phyloP scores from a whole-genome alignment of 2,329 filamentous ascomycete species.

The Ophioceras dolichostomum region DNA sequence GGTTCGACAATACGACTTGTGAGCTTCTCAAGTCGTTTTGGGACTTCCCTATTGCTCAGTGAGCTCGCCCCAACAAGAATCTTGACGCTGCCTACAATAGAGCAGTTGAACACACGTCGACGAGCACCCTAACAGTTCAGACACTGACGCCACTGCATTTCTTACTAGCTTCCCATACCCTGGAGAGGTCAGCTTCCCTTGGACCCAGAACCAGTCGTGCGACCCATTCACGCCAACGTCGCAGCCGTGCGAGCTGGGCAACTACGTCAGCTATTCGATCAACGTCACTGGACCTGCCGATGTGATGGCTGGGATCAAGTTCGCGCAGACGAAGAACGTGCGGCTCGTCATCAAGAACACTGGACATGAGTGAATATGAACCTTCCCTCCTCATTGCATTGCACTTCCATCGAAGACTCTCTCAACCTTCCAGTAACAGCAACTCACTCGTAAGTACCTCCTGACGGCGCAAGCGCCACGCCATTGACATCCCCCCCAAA shows the following conservation, averaged over 20 bases:
- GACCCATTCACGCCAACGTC: slow-evolving; percentile 16
- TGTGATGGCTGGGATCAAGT: slow-evolving; percentile 14
- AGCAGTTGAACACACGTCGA: not conserved
- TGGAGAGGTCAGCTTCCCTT: slow-evolving; percentile 21
- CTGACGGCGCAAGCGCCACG: too few relatives aligned
- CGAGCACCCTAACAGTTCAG: not conserved
- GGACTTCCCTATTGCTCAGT: slow-evolving; percentile 17
- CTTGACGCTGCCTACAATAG: not conserved
- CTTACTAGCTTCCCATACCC: not conserved
- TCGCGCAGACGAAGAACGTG: slow-evolving; percentile 27
- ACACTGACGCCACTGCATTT: too few relatives aligned
- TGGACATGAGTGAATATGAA: slow-evolving; percentile 29
- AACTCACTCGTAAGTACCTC: not conserved
- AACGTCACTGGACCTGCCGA: slow-evolving; percentile 13
- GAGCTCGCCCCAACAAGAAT: slow-evolving; percentile 5
- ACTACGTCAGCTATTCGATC: slow-evolving; percentile 19
- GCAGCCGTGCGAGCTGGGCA: slow-evolving; percentile 23
- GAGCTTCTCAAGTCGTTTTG: slow-evolving; percentile 19
- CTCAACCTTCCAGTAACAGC: not conserved
- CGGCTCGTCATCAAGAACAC: slow-evolving; percentile 34
- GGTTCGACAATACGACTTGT: slow-evolving; percentile 31
- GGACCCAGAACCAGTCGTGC: slow-evolving; percentile 11
- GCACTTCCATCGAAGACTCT: not conserved
- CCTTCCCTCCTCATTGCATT: too few relatives aligned
- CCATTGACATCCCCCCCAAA: too few relatives aligned